Conservation (phyloP, 2,329 filamentous ascomycete species). For the Colletotrichum tanaceti region DNA sequence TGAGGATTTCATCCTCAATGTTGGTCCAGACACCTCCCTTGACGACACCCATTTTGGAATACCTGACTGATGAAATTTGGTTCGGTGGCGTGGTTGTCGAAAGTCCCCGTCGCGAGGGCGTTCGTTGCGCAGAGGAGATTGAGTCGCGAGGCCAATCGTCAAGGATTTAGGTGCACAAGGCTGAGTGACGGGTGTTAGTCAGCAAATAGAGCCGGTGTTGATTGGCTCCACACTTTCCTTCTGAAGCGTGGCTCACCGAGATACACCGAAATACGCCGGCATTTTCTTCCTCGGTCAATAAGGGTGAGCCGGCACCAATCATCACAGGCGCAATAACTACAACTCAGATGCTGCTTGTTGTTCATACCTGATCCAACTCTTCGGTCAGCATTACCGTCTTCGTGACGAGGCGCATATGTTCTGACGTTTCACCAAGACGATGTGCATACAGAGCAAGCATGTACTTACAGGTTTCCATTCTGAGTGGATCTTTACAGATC, state of each 20-base stretch:
- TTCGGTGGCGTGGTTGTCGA: constrained; percentile 2
- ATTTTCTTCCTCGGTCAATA: neutral
- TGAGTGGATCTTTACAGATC: no score
- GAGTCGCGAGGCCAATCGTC: constrained; percentile 23
- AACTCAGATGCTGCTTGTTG: neutral
- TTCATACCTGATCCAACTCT: neutral
- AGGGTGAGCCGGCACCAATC: neutral
- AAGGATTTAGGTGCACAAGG: constrained; percentile 37
- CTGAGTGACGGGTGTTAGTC: constrained; percentile 28
- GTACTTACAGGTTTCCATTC: no score
- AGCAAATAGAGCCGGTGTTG: neutral
- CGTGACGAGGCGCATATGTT: no score
- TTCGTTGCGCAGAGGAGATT: constrained; percentile 24
- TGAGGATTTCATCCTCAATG: constrained; percentile 94
- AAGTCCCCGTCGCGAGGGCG: constrained; percentile 31
- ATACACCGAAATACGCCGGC: neutral
- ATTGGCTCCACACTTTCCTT: constrained; percentile 9
- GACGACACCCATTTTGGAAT: constrained; percentile 73
- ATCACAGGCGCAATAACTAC: neutral
- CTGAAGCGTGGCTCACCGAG: constrained; percentile 1
- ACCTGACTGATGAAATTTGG: constrained; percentile 9
- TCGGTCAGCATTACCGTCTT: neutral
- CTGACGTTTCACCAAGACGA: no score
- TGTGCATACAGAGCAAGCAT: no score
- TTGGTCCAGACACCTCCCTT: constrained; percentile 82